These are phyloP conservation scores for Pseudopithomyces chartarum DNA, from an alignment of 2,329 filamentous ascomycete genomes.

Conservation along the genomic window DNA sequence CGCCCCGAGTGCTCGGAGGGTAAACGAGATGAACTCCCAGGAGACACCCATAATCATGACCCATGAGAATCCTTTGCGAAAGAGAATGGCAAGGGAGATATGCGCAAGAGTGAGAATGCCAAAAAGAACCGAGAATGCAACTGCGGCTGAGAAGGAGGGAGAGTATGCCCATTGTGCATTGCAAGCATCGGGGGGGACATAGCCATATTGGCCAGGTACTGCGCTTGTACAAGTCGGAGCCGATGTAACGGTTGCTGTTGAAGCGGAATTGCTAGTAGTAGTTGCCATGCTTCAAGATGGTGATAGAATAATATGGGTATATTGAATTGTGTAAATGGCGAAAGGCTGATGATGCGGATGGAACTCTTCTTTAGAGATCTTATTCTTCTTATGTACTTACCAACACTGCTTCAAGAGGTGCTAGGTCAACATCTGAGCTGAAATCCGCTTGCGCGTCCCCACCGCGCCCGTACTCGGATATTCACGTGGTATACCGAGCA, in stretches of 20 bases:
- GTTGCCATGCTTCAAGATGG: slow-evolving; percentile 15
- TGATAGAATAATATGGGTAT: background rate
- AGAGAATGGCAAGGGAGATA: slow-evolving; percentile 22
- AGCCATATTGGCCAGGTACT: slow-evolving; percentile 28
- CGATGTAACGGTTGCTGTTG: slow-evolving; percentile 14
- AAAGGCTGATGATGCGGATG: background rate
- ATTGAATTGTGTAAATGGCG: background rate
- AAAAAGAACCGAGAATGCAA: slow-evolving; percentile 31
- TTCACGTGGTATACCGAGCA: background rate
- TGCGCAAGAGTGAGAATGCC: slow-evolving; percentile 28
- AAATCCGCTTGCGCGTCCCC: background rate
- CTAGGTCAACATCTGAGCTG: background rate
- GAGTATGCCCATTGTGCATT: slow-evolving; percentile 32
- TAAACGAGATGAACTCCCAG: slow-evolving; percentile 52
- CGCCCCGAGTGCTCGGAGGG: slow-evolving; percentile 48
- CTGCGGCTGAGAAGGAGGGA: slow-evolving; percentile 28
- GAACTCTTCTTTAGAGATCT: background rate
- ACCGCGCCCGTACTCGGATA: background rate
- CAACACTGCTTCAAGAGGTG: background rate
- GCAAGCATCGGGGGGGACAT: slow-evolving; percentile 29
- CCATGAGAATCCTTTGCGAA: slow-evolving; percentile 47
- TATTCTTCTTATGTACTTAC: background rate
- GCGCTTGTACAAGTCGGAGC: slow-evolving; percentile 27
- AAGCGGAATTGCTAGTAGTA: slow-evolving; percentile 15
- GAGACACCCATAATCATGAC: slow-evolving; percentile 51